These are phyloP conservation scores for Pseudogymnoascus sp. DNA, from an alignment of 2,329 filamentous ascomycete genomes.

Conservation along the genomic window DNA sequence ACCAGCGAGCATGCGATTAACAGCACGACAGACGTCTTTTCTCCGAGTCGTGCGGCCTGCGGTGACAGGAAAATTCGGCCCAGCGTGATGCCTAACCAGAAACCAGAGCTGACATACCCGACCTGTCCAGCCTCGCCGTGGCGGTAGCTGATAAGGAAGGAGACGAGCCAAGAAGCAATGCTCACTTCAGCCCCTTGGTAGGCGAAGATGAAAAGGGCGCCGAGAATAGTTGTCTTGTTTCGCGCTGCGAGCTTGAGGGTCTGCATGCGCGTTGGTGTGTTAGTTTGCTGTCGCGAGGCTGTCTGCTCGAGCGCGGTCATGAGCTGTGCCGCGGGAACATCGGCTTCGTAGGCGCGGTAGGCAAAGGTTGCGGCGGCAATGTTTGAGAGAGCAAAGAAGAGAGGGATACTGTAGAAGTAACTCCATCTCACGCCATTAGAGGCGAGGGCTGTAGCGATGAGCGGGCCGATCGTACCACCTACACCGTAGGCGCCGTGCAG, in stretches of 20 bases:
- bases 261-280: conserved; percentile 24
- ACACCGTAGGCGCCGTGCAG: conserved; percentile 62
- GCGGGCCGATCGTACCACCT: conserved; percentile 56
- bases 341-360: conserved; percentile 62
- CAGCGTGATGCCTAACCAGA: conserved; percentile 66
- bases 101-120: conserved; percentile 70
- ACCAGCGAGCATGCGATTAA: conserved; percentile 52
- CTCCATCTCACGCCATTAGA: conserved; percentile 55
- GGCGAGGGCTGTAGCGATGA: conserved; percentile 67
- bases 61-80: conserved; percentile 65
- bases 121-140: conserved; percentile 61
- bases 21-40: conserved; percentile 58
- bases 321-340: conserved; percentile 37
- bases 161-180: conserved; percentile 80
- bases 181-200: conserved; percentile 82
- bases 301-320: conserved; percentile 36
- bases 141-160: conserved; percentile 67
- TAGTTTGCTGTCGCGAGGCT: conserved; percentile 23
- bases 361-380: conserved; percentile 54
- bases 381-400: conserved; percentile 50
- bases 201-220: conserved; percentile 73
- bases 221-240: conserved; percentile 53
- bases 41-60: conserved; percentile 58
- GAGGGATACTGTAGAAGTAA: conserved; percentile 61
- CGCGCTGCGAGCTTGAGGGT: conserved; percentile 28